Evolutionary conservation across 1,139 yeast genomes (phyloP), one percentile per base, ranked within the genome.

Genomic region (Debaryomyces subglobosus): DNA sequence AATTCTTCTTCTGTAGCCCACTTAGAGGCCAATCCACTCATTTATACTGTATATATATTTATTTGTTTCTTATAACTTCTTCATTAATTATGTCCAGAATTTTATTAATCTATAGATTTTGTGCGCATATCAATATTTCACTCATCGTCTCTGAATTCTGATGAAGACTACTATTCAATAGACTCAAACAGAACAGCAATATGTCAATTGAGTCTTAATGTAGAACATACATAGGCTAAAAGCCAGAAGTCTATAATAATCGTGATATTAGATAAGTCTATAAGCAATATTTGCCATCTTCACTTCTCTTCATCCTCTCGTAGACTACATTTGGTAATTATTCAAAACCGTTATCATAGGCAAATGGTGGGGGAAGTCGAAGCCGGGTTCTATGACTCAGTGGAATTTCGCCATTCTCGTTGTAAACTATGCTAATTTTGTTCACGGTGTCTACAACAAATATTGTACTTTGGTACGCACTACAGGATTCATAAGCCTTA

Each of bases 1-100:
- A 68, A 58, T 4, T 62, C 53, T 15, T 60, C 67, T 38, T 68
- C 73, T 7, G 57, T 55, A 9, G 78, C 78, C 78, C 78, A 73
- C 55, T 62, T 65, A 5, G 78, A 73, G 13, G 65, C 72, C 44
- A 73, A 63, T 9, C 65, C 69, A 29, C 69, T 50, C 73, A 69
- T 71, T 36, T 38, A 23, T 34, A 20, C 33, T 36, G 29, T 27
- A 18, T 38, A 23, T 25, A 18, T 20, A 21, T 39, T 39, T 34
- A 15, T 36, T 42, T 10, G 21, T 30, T 8, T 45, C 21, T 47
- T 38, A 16, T n/a, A 4, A n/a, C 5, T 12, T 12, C 30, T 27
- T 27, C 30, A 12, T 34, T 40, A 27, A 15, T 29, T 35, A 33
- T 12, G 40, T 40, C 46, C 36, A 38, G 44, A 40, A 40, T 37